These are phyloP conservation scores for Cardamine occulta DNA, from an alignment of 345 rosid species.

Conservation along the genomic window DNA sequence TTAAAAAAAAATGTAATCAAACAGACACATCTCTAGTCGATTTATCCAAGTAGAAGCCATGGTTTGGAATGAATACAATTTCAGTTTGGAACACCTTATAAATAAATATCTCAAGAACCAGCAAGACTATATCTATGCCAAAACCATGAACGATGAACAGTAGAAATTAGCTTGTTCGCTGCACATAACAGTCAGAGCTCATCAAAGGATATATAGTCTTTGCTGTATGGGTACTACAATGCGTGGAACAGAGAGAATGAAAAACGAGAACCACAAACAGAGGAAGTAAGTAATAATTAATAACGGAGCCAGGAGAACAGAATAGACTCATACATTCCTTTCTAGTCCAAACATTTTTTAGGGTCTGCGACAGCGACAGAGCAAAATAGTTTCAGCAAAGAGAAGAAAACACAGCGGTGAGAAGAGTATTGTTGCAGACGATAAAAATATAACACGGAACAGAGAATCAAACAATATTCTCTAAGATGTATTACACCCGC, in stretches of 20 bases:
- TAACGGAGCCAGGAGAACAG: background rate
- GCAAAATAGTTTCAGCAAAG: background rate
- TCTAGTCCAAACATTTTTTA: too few relatives aligned
- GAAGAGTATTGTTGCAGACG: too few relatives aligned
- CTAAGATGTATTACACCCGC: background rate
- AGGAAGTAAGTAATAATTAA: background rate
- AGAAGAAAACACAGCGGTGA: too few relatives aligned
- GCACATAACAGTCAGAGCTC: background rate
- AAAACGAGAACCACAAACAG: background rate
- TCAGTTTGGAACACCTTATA: background rate
- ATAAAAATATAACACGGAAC: background rate
- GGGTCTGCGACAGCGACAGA: too few relatives aligned
- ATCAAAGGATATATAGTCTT: background rate
- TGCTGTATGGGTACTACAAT: background rate
- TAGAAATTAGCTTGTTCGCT: background rate
- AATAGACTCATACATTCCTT: background rate
- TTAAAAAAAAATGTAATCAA: slow-evolving; percentile 3
- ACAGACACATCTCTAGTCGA: slow-evolving; percentile 9
- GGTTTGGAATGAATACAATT: background rate
- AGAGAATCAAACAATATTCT: background rate
- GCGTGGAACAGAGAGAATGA: background rate
- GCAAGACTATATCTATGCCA: background rate
- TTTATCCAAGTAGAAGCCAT: background rate
- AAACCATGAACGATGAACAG: slow-evolving; percentile 3
- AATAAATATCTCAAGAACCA: background rate